Conservation (phyloP, 2,329 filamentous ascomycete genomes). For the Dothistroma pini region DNA sequence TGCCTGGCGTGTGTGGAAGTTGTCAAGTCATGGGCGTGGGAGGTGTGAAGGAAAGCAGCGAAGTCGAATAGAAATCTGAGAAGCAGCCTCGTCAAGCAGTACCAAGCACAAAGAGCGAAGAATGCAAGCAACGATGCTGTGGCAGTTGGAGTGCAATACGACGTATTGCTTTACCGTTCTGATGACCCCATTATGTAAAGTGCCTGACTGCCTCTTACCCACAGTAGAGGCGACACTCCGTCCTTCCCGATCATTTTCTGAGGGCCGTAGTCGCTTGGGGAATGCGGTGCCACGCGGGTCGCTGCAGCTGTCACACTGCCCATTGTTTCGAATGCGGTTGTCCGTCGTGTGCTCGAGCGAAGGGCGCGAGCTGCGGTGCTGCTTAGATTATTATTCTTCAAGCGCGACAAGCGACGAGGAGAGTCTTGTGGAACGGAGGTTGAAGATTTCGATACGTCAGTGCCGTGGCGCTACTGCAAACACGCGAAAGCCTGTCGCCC, state of each 20-base stretch:
- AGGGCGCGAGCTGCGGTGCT: not conserved
- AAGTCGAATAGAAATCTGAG: not conserved
- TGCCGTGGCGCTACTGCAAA: conserved; percentile 4
- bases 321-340: not conserved
- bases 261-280: not conserved
- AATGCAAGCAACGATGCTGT: not conserved
- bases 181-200: conserved; percentile 11
- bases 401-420: conserved; percentile 7
- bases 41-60: not conserved
- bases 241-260: not conserved
- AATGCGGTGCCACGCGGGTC: not conserved
- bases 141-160: not conserved
- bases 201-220: not conserved
- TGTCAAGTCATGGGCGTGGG: not conserved
- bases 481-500: not conserved
- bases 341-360: not conserved
- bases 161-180: conserved; percentile 5
- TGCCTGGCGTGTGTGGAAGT: not conserved
- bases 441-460: not conserved
- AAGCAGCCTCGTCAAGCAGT: not conserved
- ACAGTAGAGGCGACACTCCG: not conserved
- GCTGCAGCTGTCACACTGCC: conserved; percentile 1
- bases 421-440: not conserved
- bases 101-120: conserved; percentile 1
- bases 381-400: not conserved